Evolutionary conservation across 495 filamentous ascomycete genomes (phyloP).

Genomic region (Xylaria cubensis): DNA sequence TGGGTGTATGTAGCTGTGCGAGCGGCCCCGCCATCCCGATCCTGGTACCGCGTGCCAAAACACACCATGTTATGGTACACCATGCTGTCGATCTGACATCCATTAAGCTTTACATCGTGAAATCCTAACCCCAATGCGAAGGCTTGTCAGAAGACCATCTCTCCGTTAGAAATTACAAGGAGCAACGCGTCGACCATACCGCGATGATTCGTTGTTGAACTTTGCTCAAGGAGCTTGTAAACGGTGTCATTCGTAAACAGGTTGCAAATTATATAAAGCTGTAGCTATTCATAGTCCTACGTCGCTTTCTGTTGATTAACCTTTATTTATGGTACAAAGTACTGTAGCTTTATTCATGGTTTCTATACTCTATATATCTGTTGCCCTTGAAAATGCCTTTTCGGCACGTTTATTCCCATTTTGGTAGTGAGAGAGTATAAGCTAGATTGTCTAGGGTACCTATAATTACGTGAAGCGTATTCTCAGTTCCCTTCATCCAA

Average conservation of each 20-base stretch:
- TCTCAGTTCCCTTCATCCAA: not conserved
- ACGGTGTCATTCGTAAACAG: too few relatives aligned
- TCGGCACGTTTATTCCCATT: too few relatives aligned
- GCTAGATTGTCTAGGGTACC: not conserved
- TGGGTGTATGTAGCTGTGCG: too few relatives aligned
- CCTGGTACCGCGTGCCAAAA: too few relatives aligned
- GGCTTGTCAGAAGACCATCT: not conserved
- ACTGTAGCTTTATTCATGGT: not conserved
- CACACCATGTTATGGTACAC: too few relatives aligned
- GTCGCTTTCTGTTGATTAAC: not conserved
- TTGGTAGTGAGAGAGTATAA: not conserved
- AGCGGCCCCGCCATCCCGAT: too few relatives aligned
- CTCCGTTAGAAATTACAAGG: not conserved
- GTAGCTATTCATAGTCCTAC: not conserved
- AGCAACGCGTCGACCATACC: not conserved
- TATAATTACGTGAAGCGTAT: not conserved
- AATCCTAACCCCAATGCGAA: not conserved
- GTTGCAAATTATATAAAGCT: too few relatives aligned
- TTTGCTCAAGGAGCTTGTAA: not conserved
- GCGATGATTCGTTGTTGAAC: not conserved
- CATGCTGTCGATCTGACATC: too few relatives aligned
- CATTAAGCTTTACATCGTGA: too few relatives aligned
- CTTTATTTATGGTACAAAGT: not conserved
- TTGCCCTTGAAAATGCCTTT: too few relatives aligned
- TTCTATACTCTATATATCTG: not conserved